phyloP scores from a whole-genome alignment of 2,329 filamentous ascomycete species.

The Stagonosporopsis rhizophila region DNA sequence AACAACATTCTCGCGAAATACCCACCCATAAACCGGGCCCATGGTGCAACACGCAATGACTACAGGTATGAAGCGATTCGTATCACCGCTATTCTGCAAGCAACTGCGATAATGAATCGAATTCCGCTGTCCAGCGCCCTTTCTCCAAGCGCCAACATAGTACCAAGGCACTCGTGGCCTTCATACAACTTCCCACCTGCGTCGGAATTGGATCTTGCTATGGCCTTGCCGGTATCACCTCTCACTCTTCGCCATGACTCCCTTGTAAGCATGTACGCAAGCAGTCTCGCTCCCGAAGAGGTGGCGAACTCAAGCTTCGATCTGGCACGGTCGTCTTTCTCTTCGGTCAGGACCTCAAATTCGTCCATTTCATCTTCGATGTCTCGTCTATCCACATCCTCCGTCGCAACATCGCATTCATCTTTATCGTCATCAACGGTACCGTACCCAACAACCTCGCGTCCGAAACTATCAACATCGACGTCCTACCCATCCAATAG shows the following conservation, averaged over 20 bases:
- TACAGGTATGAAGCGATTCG: constrained; percentile 49
- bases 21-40: constrained; percentile 20
- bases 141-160: constrained; percentile 9
- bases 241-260: constrained; percentile 26
- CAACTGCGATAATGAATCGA: constrained; percentile 39
- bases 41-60: constrained; percentile 25
- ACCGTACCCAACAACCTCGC: constrained; percentile 11
- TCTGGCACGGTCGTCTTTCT: constrained; percentile 7
- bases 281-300: not conserved
- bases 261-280: constrained; percentile 23
- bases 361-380: constrained; percentile 1
- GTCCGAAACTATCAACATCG: constrained; percentile 7
- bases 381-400: constrained; percentile 17
- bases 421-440: not conserved
- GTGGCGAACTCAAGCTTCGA: constrained; percentile 15
- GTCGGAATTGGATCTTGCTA: constrained; percentile 3
- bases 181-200: constrained; percentile 16
- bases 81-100: constrained; percentile 40
- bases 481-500: not conserved
- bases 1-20: constrained; percentile 32
- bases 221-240: constrained; percentile 7
- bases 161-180: not conserved
- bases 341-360: constrained; percentile 15
- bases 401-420: constrained; percentile 14
- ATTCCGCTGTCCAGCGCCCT: constrained; percentile 40